Percentiles rank a stretch among this genome's conserved stretches.
Evolutionary conservation across 768 basidiomycete genomes (phyloP).

Genomic region (Tulasnella calospora): DNA sequence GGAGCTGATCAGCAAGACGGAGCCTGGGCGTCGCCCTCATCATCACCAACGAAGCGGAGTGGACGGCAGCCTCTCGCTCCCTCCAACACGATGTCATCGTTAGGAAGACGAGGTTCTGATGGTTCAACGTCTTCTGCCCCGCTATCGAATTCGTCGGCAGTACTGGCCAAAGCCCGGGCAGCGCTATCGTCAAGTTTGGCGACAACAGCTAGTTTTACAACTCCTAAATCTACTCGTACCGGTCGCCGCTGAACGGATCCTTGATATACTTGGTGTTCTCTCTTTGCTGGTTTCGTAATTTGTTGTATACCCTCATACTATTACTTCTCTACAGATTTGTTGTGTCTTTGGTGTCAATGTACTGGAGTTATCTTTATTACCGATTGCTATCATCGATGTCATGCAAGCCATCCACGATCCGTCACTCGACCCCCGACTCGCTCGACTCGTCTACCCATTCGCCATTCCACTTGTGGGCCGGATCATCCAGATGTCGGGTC

Average conservation of each 20-base stretch:
- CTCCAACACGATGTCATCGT: background rate
- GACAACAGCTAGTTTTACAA: conserved; percentile 1
- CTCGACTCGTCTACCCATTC: conserved; percentile 19
- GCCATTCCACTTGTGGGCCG: conserved; percentile 5
- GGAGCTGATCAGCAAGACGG: background rate
- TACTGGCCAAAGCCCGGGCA: conserved; percentile 18
- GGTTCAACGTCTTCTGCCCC: background rate
- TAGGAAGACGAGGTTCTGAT: background rate
- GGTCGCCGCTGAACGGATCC: background rate
- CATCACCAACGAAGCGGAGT: background rate
- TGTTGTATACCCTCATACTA: background rate
- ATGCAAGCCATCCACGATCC: background rate
- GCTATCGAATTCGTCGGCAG: background rate
- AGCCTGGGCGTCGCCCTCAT: background rate
- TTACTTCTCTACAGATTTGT: background rate
- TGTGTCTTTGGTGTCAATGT: conserved; percentile 10
- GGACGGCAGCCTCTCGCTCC: background rate
- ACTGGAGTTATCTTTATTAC: background rate
- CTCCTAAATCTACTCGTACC: background rate
- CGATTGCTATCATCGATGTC: background rate
- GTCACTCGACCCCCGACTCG: background rate
- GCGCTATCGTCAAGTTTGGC: conserved; percentile 8
- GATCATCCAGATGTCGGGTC: conserved; percentile 11
- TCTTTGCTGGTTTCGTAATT: background rate
- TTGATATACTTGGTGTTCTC: background rate